Evolutionary conservation across 306 rosid genomes (phyloP).

Genomic region (Styphnolobium japonicum): DNA sequence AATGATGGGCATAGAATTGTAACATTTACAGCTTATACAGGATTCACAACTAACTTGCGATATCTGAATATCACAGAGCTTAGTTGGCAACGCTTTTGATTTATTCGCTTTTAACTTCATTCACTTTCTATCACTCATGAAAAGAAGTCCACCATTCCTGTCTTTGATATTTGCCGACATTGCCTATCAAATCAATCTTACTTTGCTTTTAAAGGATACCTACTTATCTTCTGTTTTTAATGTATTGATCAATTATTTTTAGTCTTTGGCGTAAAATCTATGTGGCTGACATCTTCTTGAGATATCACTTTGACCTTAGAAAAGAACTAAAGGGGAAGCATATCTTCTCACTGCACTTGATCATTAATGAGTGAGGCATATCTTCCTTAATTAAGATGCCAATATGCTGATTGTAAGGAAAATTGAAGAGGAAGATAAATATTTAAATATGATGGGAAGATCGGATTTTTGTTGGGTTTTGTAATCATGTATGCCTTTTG

Average conservation of each 20-base stretch:
- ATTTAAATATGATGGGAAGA: background rate
- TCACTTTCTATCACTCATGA: background rate
- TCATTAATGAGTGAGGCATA: background rate
- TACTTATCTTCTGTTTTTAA: constrained; percentile 10
- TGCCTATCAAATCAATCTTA: constrained; percentile 15
- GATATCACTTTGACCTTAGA: constrained; percentile 12
- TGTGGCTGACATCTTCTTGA: constrained; percentile 7
- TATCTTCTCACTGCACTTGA: background rate
- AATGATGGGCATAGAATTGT: background rate
- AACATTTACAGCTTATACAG: background rate
- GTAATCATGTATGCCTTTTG: constrained; percentile 4
- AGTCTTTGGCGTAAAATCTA: background rate
- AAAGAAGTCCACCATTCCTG: background rate
- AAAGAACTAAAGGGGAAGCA: background rate
- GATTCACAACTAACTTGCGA: background rate
- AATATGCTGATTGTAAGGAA: constrained; percentile 1
- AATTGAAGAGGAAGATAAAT: constrained; percentile 6
- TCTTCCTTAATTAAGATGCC: constrained; percentile 1
- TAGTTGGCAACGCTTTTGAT: background rate
- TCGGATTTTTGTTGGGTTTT: background rate
- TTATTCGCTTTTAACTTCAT: background rate
- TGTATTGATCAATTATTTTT: background rate
- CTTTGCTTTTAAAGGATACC: constrained; percentile 29
- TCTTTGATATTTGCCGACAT: background rate
- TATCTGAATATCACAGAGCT: background rate